A percentile compares a stretch with the other conserved stretches of the same genome.
phyloP scores from a whole-genome alignment of 495 filamentous ascomycete genomes.

The Tuber melanosporum region DNA sequence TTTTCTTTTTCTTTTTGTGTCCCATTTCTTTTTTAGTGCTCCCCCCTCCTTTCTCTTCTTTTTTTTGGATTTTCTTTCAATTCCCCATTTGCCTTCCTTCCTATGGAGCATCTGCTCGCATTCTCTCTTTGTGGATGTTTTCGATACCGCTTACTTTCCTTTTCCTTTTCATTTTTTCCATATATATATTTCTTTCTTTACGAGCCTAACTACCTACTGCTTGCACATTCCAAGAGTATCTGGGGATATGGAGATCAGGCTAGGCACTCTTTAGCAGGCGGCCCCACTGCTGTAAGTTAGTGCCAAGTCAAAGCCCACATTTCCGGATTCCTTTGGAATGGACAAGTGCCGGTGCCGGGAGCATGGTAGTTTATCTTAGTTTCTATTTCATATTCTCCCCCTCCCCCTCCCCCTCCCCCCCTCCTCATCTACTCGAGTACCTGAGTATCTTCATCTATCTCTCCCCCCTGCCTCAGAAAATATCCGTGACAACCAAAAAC shows the following conservation, averaged over 20 bases:
- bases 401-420: too few species aligned
- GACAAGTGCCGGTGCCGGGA: not conserved
- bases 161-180: not conserved
- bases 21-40: not conserved
- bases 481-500: not conserved
- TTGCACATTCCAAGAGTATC: not conserved
- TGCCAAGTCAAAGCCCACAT: not conserved
- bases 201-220: not conserved
- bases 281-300: not conserved
- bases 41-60: not conserved
- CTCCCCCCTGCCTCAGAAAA: not conserved
- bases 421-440: not conserved
- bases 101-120: conserved; percentile 1
- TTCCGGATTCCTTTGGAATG: not conserved
- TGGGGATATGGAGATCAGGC: not conserved
- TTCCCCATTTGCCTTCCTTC: not conserved
- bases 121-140: not conserved
- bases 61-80: not conserved
- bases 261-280: not conserved
- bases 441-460: not conserved
- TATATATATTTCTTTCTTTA: conserved; percentile 4
- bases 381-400: not conserved
- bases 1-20: not conserved
- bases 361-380: conserved; percentile 4
- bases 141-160: not conserved